These are phyloP conservation scores for Russula foetens DNA, from an alignment of 768 basidiomycete genomes.

Conservation along the genomic window DNA sequence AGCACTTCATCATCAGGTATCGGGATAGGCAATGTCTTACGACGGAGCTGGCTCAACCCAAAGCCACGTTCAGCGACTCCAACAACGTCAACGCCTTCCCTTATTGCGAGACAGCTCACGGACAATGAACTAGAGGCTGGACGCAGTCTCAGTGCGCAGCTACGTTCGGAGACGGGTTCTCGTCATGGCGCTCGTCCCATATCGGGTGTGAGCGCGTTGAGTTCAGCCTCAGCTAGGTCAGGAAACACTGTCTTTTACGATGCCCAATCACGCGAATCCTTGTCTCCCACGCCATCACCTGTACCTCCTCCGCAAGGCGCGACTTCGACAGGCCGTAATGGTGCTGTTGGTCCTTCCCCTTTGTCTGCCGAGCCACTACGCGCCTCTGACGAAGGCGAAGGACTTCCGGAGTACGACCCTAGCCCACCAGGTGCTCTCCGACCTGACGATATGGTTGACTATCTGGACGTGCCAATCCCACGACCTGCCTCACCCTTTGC, in stretches of 20 bases:
- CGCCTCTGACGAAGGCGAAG: neutral
- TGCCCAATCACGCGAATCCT: slow-evolving; percentile 40
- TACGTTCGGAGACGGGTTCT: slow-evolving; percentile 13
- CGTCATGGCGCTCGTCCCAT: slow-evolving; percentile 40
- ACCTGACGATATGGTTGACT: slow-evolving; percentile 30
- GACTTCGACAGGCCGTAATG: neutral
- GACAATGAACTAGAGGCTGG: slow-evolving; percentile 23
- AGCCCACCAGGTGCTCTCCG: neutral
- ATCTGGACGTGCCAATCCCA: slow-evolving; percentile 52
- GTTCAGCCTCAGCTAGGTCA: slow-evolving; percentile 31
- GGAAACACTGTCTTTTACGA: slow-evolving; percentile 58
- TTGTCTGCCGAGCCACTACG: slow-evolving; percentile 15
- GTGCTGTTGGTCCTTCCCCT: slow-evolving; percentile 3
- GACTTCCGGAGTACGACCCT: slow-evolving; percentile 9
- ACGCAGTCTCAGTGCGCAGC: slow-evolving; percentile 27
- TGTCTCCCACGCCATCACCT: slow-evolving; percentile 36
- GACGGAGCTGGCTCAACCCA: slow-evolving; percentile 20
- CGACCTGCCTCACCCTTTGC: slow-evolving; percentile 46
- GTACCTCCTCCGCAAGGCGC: slow-evolving; percentile 28
- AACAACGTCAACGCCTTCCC: slow-evolving; percentile 4
- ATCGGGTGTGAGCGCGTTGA: slow-evolving; percentile 49
- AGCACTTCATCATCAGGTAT: slow-evolving; percentile 12
- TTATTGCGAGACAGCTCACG: slow-evolving; percentile 6
- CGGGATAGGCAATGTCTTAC: slow-evolving; percentile 9
- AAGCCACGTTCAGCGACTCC: slow-evolving; percentile 4